phyloP scores from a whole-genome alignment of 768 basidiomycete species.

The Termitomyces sp. region DNA sequence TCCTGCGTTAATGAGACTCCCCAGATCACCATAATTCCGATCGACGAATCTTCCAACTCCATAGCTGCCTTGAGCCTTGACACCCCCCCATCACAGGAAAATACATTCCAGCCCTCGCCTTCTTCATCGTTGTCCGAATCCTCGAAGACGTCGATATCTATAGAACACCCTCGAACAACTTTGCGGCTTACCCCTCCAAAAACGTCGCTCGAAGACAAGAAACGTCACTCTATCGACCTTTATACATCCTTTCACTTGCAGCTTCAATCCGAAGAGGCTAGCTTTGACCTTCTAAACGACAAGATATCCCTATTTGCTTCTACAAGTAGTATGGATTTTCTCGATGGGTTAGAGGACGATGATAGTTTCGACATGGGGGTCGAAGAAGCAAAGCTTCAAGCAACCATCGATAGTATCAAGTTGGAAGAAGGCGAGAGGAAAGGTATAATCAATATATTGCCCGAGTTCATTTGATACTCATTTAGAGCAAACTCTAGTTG shows the following conservation, averaged over 20 bases:
- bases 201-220: slow-evolving; percentile 23
- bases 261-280: slow-evolving; percentile 39
- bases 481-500: not conserved
- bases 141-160: slow-evolving; percentile 21
- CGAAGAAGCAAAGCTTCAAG: slow-evolving; percentile 24
- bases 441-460: not conserved
- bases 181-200: slow-evolving; percentile 24
- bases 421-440: slow-evolving; percentile 8
- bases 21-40: slow-evolving; percentile 10
- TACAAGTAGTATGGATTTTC: slow-evolving; percentile 29
- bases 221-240: slow-evolving; percentile 43
- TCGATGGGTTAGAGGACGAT: slow-evolving; percentile 35
- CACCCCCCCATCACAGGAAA: slow-evolving; percentile 21
- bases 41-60: slow-evolving; percentile 22
- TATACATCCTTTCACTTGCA: slow-evolving; percentile 47
- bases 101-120: slow-evolving; percentile 22
- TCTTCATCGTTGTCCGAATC: slow-evolving; percentile 18
- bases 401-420: slow-evolving; percentile 12
- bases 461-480: not conserved
- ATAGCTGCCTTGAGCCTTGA: slow-evolving; percentile 25
- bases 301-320: slow-evolving; percentile 44
- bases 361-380: slow-evolving; percentile 35
- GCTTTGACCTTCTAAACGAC: slow-evolving; percentile 52
- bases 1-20: slow-evolving; percentile 5
- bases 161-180: slow-evolving; percentile 21